Percentiles rank a stretch among this genome's conserved stretches.
phyloP scores from a whole-genome alignment of 768 basidiomycete species.

The Russula emetica region DNA sequence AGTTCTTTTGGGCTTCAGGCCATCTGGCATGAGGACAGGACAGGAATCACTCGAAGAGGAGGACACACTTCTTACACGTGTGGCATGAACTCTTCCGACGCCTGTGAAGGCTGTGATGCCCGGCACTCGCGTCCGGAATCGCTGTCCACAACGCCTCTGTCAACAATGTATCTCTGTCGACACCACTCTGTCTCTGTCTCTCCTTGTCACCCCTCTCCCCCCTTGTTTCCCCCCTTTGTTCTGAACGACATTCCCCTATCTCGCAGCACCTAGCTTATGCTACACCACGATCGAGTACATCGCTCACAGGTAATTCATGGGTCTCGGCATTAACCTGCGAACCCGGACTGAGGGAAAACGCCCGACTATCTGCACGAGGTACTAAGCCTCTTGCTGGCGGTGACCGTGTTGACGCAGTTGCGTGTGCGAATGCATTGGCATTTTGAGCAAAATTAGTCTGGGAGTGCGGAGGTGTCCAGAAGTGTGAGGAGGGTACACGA shows the following conservation, averaged over 20 bases:
- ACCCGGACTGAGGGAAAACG: slow-evolving; percentile 43
- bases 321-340: slow-evolving; percentile 58
- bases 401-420: slow-evolving; percentile 38
- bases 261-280: too few relatives aligned
- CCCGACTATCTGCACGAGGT: background rate
- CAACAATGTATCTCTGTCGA: too few relatives aligned
- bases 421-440: slow-evolving; percentile 37
- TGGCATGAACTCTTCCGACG: slow-evolving; percentile 4
- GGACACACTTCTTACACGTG: too few relatives aligned
- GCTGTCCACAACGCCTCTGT: too few relatives aligned
- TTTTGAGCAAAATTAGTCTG: slow-evolving; percentile 38
- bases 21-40: too few relatives aligned
- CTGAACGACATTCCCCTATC: too few relatives aligned
- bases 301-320: slow-evolving; percentile 50
- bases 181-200: slow-evolving; percentile 27
- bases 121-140: too few relatives aligned
- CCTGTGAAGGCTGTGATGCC: background rate
- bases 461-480: slow-evolving; percentile 30
- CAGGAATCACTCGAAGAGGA: too few relatives aligned
- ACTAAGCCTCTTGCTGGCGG: slow-evolving; percentile 13
- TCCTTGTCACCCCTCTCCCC: too few relatives aligned
- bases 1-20: too few relatives aligned
- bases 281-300: slow-evolving; percentile 49
- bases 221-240: too few relatives aligned
- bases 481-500: slow-evolving; percentile 30